Evolutionary conservation across 2,329 filamentous ascomycete genomes (phyloP).

Genomic region (Gnomoniopsis sp.): DNA sequence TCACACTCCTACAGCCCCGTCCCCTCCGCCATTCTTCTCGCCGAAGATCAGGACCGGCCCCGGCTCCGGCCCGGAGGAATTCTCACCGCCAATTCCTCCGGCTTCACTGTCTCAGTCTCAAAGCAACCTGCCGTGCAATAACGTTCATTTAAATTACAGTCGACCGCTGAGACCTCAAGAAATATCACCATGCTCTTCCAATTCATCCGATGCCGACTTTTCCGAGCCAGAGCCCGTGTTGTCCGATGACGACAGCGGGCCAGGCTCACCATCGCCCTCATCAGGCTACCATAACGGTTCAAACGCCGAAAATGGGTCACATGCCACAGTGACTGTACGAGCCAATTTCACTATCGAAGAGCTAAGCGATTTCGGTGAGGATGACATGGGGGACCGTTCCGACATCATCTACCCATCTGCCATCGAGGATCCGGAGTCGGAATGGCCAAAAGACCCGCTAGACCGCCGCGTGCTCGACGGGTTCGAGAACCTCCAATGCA

Average conservation of each 20-base stretch:
- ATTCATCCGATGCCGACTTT: slow-evolving; percentile 28
- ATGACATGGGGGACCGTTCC: slow-evolving; percentile 37
- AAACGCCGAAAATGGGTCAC: neutral
- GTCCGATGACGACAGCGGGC: slow-evolving; percentile 22
- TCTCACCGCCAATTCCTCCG: slow-evolving; percentile 19
- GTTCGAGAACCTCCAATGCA: slow-evolving; percentile 44
- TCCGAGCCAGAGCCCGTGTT: slow-evolving; percentile 25
- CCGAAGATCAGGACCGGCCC: slow-evolving; percentile 24
- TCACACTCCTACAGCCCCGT: slow-evolving; percentile 36
- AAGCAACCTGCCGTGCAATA: slow-evolving; percentile 27
- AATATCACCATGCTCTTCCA: slow-evolving; percentile 36
- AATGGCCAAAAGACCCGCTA: slow-evolving; percentile 35
- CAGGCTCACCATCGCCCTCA: slow-evolving; percentile 21
- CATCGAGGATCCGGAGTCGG: slow-evolving; percentile 43
- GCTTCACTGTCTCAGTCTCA: slow-evolving; percentile 23
- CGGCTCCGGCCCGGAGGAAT: slow-evolving; percentile 5
- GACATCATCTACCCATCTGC: slow-evolving; percentile 41
- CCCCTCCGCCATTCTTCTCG: slow-evolving; percentile 25
- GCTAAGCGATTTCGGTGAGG: slow-evolving; percentile 41
- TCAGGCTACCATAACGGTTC: neutral
- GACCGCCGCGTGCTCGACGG: slow-evolving; percentile 42
- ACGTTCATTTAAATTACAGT: slow-evolving; percentile 31
- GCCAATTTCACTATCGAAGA: slow-evolving; percentile 41
- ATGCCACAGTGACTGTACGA: slow-evolving; percentile 19
- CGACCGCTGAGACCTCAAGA: slow-evolving; percentile 31